These are phyloP conservation scores for Talaromyces sp. DNA, from an alignment of 2,329 filamentous ascomycete genomes.

Conservation along the genomic window DNA sequence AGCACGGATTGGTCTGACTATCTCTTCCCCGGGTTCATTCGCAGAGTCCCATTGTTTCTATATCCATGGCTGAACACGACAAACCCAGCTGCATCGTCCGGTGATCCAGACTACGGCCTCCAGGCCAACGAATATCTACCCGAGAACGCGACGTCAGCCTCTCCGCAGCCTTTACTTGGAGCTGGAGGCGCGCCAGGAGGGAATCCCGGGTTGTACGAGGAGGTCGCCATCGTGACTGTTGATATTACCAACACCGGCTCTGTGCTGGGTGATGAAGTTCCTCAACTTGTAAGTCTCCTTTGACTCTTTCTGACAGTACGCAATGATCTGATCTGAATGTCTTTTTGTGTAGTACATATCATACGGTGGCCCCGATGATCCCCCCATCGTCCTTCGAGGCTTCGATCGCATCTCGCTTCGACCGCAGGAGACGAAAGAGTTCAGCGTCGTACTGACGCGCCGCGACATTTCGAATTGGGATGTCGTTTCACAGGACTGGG, in stretches of 20 bases:
- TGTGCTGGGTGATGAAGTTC: slow-evolving; percentile 51
- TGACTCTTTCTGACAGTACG: slow-evolving; percentile 21
- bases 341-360: slow-evolving; percentile 58
- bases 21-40: slow-evolving; percentile 53
- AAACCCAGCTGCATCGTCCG: slow-evolving; percentile 51
- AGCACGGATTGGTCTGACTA: slow-evolving; percentile 50
- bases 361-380: slow-evolving; percentile 73
- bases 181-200: slow-evolving; percentile 59
- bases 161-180: slow-evolving; percentile 54
- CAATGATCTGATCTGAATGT: background rate
- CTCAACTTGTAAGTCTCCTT: slow-evolving; percentile 44
- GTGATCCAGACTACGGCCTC: slow-evolving; percentile 54
- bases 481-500: slow-evolving; percentile 72
- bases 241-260: slow-evolving; percentile 52
- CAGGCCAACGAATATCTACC: slow-evolving; percentile 50
- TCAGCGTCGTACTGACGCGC: slow-evolving; percentile 67
- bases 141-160: slow-evolving; percentile 48
- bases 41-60: slow-evolving; percentile 54
- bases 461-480: slow-evolving; percentile 90
- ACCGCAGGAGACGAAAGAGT: slow-evolving; percentile 63
- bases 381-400: slow-evolving; percentile 64
- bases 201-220: slow-evolving; percentile 54
- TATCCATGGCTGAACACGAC: slow-evolving; percentile 64
- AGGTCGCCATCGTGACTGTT: slow-evolving; percentile 48
- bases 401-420: slow-evolving; percentile 75